Evolutionary conservation across 140 eudicot species (phyloP).

Genomic region (Anethum foeniculum): DNA sequence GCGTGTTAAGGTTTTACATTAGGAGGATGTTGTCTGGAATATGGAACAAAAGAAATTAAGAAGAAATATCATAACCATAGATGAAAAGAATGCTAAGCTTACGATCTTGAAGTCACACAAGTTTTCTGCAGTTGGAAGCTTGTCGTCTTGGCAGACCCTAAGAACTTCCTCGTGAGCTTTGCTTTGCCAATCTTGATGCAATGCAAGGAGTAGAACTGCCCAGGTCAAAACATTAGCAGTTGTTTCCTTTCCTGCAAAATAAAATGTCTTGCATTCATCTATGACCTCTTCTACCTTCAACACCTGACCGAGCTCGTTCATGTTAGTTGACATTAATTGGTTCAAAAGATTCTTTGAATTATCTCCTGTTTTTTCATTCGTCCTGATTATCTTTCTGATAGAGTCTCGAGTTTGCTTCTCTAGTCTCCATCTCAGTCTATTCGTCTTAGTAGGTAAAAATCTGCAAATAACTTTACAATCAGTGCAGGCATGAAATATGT

Average conservation of each 20-base stretch:
- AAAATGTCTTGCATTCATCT: conserved; percentile 86
- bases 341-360: conserved; percentile 35
- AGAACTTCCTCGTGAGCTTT: conserved; percentile 67
- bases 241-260: conserved; percentile 88
- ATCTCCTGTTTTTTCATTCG: conserved; percentile 22
- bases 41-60: background rate
- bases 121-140: conserved; percentile 34
- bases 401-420: conserved; percentile 62
- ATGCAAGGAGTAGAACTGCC: conserved; percentile 57
- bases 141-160: conserved; percentile 26
- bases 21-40: background rate
- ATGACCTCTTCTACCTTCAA: conserved; percentile 52
- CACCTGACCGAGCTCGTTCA: conserved; percentile 23
- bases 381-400: conserved; percentile 35
- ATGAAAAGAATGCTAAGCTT: conserved; percentile 20
- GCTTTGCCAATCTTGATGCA: conserved; percentile 77
- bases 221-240: conserved; percentile 74
- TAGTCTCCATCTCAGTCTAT: conserved; percentile 50
- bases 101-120: conserved; percentile 52
- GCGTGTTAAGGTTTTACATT: background rate
- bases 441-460: conserved; percentile 69
- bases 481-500: background rate
- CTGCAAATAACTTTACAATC: conserved; percentile 18
- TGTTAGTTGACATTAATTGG: conserved; percentile 38
- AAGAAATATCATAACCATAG: background rate